Percentiles rank a stretch among this genome's conserved stretches.
phyloP scores from a whole-genome alignment of 2,329 filamentous ascomycete genomes.

The Aspergillus pseudotamarii region DNA sequence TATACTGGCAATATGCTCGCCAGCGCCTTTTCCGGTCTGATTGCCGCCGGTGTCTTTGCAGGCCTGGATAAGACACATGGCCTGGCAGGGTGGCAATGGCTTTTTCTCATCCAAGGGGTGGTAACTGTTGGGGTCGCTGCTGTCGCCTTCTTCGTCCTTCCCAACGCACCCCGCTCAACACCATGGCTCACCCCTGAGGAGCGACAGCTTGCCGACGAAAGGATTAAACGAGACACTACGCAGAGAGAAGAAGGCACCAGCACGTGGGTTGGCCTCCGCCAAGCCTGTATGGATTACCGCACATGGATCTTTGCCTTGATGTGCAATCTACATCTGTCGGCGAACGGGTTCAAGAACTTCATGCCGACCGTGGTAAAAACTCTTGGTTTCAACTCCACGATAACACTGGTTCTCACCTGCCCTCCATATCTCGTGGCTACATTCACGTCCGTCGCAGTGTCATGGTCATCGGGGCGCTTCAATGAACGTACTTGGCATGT shows the following conservation, averaged over 20 bases:
- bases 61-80: slow-evolving; percentile 33
- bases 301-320: slow-evolving; percentile 59
- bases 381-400: slow-evolving; percentile 51
- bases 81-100: slow-evolving; percentile 52
- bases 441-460: slow-evolving; percentile 49
- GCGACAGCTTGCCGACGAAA: slow-evolving; percentile 50
- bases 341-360: slow-evolving; percentile 53
- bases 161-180: slow-evolving; percentile 45
- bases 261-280: slow-evolving; percentile 50
- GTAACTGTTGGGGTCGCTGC: slow-evolving; percentile 40
- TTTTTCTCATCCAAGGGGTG: slow-evolving; percentile 60
- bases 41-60: slow-evolving; percentile 25
- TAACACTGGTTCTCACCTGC: slow-evolving; percentile 54
- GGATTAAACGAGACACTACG: slow-evolving; percentile 57
- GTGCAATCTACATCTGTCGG: slow-evolving; percentile 59
- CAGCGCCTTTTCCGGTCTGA: slow-evolving; percentile 19
- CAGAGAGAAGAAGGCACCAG: slow-evolving; percentile 50
- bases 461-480: slow-evolving; percentile 54
- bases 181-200: slow-evolving; percentile 52
- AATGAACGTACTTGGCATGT: slow-evolving; percentile 37
- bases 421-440: slow-evolving; percentile 57
- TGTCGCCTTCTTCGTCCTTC: slow-evolving; percentile 44
- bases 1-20: slow-evolving; percentile 30
- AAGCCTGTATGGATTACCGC: slow-evolving; percentile 54
- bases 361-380: slow-evolving; percentile 49